Evolutionary conservation across 345 rosid genomes (phyloP), one percentile per base, ranked within the genome.

Genomic region (Syzygium grande): DNA sequence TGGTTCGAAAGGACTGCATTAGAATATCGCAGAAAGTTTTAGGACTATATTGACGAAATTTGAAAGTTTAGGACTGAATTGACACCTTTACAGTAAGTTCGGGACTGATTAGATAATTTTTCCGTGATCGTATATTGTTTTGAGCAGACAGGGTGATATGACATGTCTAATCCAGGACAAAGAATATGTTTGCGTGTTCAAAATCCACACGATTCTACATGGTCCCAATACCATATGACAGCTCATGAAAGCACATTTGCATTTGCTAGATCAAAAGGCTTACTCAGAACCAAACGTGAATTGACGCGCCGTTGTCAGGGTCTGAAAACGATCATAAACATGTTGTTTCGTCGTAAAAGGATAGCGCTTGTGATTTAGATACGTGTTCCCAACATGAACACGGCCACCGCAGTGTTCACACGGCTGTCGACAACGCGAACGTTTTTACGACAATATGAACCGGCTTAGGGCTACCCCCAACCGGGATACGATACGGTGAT

Each of bases 41-140:
- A 25, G 29, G 11, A 59, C 27, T 59, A 11, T 2, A 11, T 61
- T n/a, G 1, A 14, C 9, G n/a, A n/a, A n/a, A 61, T 61, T 61
- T 12, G 17, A 61, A 61, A 61, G 17, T n/a, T 61, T 61, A 61
- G 13, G n/a, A n/a, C 5, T n/a, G 29, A n/a, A 61, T 6, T n/a
- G 8, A 2, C 0, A 61, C 1, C 2, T 25, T 2, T 58, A 11
- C 7, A 25, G 2, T 59, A 1, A 2, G 30, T 11, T 59, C 27
- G 6, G 34, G 73, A n/a, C 4, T 6, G 2, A n/a, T n/a, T 6
- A 14, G 9, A 12, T n/a, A 61, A 52, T 13, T 52, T 52, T 14
- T 52, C 54, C 17, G 6, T 52, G 54, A 52, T 17, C 19, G 14
- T 61, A n/a, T 34, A 61, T 6, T 61, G 9, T 61, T 61, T 61